These are phyloP conservation scores for Diaporthe velutina DNA, from an alignment of 2,329 filamentous ascomycete genomes.

Conservation along the genomic window DNA sequence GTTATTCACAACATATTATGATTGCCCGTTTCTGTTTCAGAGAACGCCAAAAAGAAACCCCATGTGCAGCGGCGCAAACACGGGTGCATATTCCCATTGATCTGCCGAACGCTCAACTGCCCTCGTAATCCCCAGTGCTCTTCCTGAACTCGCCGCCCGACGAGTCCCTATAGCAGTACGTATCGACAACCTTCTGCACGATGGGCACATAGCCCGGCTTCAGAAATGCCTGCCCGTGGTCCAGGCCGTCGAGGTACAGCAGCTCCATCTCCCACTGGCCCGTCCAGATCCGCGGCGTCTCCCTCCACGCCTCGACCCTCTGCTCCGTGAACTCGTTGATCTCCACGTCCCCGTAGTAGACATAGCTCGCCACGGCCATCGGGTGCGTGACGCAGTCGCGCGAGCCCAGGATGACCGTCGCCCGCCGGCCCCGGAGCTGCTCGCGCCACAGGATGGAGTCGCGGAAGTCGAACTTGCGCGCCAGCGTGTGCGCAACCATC, in stretches of 20 bases:
- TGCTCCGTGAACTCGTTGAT: not conserved
- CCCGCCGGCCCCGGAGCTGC: constrained; percentile 12
- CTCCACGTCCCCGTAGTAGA: constrained; percentile 8
- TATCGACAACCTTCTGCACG: constrained; percentile 10
- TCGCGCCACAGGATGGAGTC: constrained; percentile 22
- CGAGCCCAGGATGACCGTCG: not conserved
- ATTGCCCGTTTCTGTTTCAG: constrained; percentile 27
- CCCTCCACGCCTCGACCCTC: not conserved
- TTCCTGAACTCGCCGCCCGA: constrained; percentile 11
- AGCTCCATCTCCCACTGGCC: constrained; percentile 37
- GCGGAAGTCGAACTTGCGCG: constrained; percentile 12
- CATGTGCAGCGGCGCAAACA: not conserved
- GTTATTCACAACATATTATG: constrained; percentile 7
- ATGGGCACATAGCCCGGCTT: constrained; percentile 5
- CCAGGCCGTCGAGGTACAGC: constrained; percentile 20
- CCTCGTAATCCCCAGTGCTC: constrained; percentile 18
- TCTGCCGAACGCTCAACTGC: not conserved
- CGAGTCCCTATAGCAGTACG: constrained; percentile 8
- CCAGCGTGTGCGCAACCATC: constrained; percentile 73
- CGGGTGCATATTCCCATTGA: not conserved
- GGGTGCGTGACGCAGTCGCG: constrained; percentile 21
- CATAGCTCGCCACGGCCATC: not conserved
- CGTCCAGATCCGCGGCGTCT: constrained; percentile 40
- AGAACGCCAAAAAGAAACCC: constrained; percentile 1
- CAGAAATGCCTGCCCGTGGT: constrained; percentile 10